Conservation (phyloP, 2,329 filamentous ascomycete genomes). For the Zymoseptoria passerinii region DNA sequence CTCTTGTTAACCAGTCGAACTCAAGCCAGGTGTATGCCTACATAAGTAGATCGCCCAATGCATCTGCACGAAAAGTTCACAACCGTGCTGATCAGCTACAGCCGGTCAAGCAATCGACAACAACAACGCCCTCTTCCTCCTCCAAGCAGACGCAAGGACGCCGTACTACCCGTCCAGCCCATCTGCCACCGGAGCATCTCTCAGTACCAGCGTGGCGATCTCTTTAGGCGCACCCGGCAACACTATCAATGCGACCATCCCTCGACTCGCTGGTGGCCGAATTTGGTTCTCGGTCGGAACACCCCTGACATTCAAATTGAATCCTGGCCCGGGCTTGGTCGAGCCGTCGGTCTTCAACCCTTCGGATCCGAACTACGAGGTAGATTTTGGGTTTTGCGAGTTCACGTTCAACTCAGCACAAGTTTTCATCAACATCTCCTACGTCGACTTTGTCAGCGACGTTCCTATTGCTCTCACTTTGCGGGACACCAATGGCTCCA, state of each 20-base stretch:
- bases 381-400: slow-evolving; percentile 40
- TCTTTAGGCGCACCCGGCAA: slow-evolving; percentile 32
- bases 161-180: slow-evolving; percentile 30
- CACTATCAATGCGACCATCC: slow-evolving; percentile 27
- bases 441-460: slow-evolving; percentile 34
- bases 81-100: slow-evolving; percentile 4
- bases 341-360: slow-evolving; percentile 31
- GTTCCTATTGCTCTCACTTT: slow-evolving; percentile 36
- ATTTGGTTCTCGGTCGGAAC: slow-evolving; percentile 31
- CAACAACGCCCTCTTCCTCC: slow-evolving; percentile 27
- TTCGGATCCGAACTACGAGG: slow-evolving; percentile 38
- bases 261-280: slow-evolving; percentile 31
- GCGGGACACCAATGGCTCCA: slow-evolving; percentile 30
- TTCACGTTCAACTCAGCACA: slow-evolving; percentile 42
- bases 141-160: slow-evolving; percentile 29
- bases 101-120: slow-evolving; percentile 30
- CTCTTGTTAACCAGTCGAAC: slow-evolving; percentile 27
- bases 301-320: slow-evolving; percentile 28
- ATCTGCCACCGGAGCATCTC: slow-evolving; percentile 25
- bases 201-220: slow-evolving; percentile 38
- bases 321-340: slow-evolving; percentile 31
- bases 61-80: neutral
- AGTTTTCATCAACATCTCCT: slow-evolving; percentile 40
- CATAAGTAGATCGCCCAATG: slow-evolving; percentile 42
- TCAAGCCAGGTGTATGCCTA: slow-evolving; percentile 30